Percentiles rank a stretch among this genome's conserved stretches.
These are phyloP conservation scores for Litsea cubeba DNA, from an alignment of 164 flowering plant genomes.

Conservation along the genomic window DNA sequence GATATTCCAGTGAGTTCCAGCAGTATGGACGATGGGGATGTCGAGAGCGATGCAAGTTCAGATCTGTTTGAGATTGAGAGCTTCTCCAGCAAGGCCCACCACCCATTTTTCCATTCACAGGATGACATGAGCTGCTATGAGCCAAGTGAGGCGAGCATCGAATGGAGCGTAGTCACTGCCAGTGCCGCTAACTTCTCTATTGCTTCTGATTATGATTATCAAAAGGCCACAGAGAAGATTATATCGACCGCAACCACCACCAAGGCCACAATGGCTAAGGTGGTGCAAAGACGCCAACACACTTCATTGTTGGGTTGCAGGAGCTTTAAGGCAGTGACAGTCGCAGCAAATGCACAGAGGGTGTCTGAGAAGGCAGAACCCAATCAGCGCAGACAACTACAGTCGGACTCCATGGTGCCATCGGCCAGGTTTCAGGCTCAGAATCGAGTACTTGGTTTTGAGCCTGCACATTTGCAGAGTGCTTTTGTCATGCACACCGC, in stretches of 20 bases:
- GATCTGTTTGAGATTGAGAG: slow-evolving; percentile 81
- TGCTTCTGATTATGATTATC: slow-evolving; percentile 33
- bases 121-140: slow-evolving; percentile 42
- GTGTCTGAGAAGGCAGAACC: not conserved
- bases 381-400: slow-evolving; percentile 1
- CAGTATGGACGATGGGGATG: slow-evolving; percentile 21
- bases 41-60: slow-evolving; percentile 72
- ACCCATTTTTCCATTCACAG: slow-evolving; percentile 38
- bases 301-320: slow-evolving; percentile 42
- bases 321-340: slow-evolving; percentile 46
- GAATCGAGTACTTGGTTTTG: slow-evolving; percentile 17
- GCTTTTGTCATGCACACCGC: slow-evolving; percentile 13
- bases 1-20: slow-evolving; percentile 17
- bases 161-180: slow-evolving; percentile 78
- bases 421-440: slow-evolving; percentile 32
- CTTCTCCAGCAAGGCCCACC: slow-evolving; percentile 25
- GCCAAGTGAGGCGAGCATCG: slow-evolving; percentile 87
- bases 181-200: slow-evolving; percentile 61
- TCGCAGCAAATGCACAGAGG: slow-evolving; percentile 35
- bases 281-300: slow-evolving; percentile 15
- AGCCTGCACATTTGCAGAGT: slow-evolving; percentile 14
- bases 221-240: not conserved
- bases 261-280: slow-evolving; percentile 8
- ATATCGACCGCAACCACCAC: slow-evolving; percentile 1
- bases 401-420: slow-evolving; percentile 24